Evolutionary conservation across 176 grass and related monocot species (phyloP), one percentile per base, ranked within the genome.

Genomic region (Leersia perrieri): DNA sequence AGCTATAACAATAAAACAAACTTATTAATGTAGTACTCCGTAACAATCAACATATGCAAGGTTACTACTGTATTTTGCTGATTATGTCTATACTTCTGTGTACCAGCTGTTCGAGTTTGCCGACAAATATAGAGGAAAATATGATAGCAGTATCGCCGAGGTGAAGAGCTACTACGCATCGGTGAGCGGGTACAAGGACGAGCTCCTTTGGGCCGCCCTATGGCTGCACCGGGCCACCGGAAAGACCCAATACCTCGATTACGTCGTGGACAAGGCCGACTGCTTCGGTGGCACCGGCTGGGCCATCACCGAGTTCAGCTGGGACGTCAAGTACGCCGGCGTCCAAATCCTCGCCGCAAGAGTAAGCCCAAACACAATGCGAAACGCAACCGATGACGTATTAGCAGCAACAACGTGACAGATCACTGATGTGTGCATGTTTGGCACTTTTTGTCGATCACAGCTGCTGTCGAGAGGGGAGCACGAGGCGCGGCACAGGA

Each of bases 81-180:
- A 26, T 14, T 51, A 23, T n/a, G 12, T 35, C n/a, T n/a, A n/a
- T n/a, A n/a, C n/a, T n/a, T 36, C 30, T 58, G 53, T 25, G 36
- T 44, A 20, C 22, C 83, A 92, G 85, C 18, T 96, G 64, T 92
- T 96, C 74, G 90, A 96, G 71, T 96, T 96, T 7, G 93, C 83
- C n/a, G 90, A 96, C 84, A 90, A 81, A 75, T 92, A 90, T 61
- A 86, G 93, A 47, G 93, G 90, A 0, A 83, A 87, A 23, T 96
- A 96, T 39, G 93, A 96, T 33, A 86, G 84, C 69, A 96, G 93
- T 75, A 92, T 96, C 39, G 90, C 77, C 13, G 93, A 89, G 39
- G 93, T 92, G 73, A 96, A 96, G 93, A 92, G 85, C 82, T 96
- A 96, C 82, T 96, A 96, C 41, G 90, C 81, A 49, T 96, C 93